phyloP scores from a whole-genome alignment of 805 yeast species.

The Candida anglica region DNA sequence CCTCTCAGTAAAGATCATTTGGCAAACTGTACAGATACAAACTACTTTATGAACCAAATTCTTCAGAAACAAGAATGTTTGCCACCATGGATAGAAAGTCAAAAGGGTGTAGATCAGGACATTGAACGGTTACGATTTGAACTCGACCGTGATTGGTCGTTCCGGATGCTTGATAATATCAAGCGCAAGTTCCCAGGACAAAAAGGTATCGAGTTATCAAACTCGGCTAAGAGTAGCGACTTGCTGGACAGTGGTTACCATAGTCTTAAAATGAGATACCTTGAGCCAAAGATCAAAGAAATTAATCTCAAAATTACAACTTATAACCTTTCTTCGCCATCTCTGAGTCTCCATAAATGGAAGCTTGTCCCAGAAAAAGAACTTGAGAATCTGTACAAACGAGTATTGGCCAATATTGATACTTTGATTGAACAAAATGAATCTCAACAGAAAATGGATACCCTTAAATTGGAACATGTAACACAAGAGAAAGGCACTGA shows the following conservation, averaged over 20 bases:
- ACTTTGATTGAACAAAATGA: slow-evolving; percentile 11
- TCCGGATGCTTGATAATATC: slow-evolving; percentile 11
- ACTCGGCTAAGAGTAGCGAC: slow-evolving; percentile 1
- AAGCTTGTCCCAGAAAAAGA: slow-evolving; percentile 28
- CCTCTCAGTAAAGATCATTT: slow-evolving; percentile 52
- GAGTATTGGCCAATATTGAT: slow-evolving; percentile 12
- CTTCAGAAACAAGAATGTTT: slow-evolving; percentile 69
- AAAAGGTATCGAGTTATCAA: neutral
- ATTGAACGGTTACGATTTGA: slow-evolving; percentile 45
- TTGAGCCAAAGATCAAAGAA: slow-evolving; percentile 1
- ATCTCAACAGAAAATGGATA: neutral
- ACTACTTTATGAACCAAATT: slow-evolving; percentile 75
- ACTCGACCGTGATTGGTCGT: slow-evolving; percentile 38
- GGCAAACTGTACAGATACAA: slow-evolving; percentile 56
- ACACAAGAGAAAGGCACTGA: too few relatives aligned
- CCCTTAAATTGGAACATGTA: too few relatives aligned
- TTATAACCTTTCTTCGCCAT: slow-evolving; percentile 39
- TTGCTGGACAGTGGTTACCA: slow-evolving; percentile 1
- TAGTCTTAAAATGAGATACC: neutral
- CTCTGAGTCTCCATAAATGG: slow-evolving; percentile 33
- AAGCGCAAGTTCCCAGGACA: neutral
- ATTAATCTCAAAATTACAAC: slow-evolving; percentile 4
- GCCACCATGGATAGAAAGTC: slow-evolving; percentile 88
- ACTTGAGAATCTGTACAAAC: slow-evolving; percentile 13
- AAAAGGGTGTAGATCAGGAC: slow-evolving; percentile 61